Conservation (phyloP, 2,329 filamentous ascomycete species). For the Didymella glomerata region DNA sequence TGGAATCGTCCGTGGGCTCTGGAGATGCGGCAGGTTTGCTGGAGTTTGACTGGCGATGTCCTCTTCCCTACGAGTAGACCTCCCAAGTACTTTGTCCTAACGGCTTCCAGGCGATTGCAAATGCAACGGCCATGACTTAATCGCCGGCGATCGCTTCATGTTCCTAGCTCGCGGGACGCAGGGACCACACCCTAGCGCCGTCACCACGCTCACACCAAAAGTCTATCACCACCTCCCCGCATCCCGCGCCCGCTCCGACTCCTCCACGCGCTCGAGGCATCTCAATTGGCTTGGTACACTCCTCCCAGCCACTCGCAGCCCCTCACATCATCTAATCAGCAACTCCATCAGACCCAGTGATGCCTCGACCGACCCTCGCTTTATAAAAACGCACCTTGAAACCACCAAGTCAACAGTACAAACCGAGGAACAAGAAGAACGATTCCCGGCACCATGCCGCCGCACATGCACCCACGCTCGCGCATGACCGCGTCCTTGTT, state of each 20-base stretch:
- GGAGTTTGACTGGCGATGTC: neutral
- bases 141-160: neutral
- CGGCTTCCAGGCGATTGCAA: neutral
- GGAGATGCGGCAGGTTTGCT: neutral
- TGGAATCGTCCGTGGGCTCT: neutral
- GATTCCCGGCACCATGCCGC: constrained; percentile 69
- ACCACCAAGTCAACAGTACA: neutral
- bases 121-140: neutral
- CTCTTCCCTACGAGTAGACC: too few relatives aligned
- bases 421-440: neutral
- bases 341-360: constrained; percentile 32
- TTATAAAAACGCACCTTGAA: neutral
- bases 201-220: constrained; percentile 32
- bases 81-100: neutral
- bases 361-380: constrained; percentile 37
- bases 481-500: constrained; percentile 94
- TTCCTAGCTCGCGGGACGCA: constrained; percentile 16
- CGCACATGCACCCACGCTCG: constrained; percentile 89
- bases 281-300: constrained; percentile 44
- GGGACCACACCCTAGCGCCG: constrained; percentile 24
- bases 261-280: constrained; percentile 32
- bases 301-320: neutral
- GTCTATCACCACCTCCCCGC: constrained; percentile 35
- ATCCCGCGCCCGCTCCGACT: neutral
- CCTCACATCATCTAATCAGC: neutral